Percentiles rank a stretch among this genome's conserved stretches.
Evolutionary conservation across 495 filamentous ascomycete genomes (phyloP).

Genomic region (Chaetomium fimeti): DNA sequence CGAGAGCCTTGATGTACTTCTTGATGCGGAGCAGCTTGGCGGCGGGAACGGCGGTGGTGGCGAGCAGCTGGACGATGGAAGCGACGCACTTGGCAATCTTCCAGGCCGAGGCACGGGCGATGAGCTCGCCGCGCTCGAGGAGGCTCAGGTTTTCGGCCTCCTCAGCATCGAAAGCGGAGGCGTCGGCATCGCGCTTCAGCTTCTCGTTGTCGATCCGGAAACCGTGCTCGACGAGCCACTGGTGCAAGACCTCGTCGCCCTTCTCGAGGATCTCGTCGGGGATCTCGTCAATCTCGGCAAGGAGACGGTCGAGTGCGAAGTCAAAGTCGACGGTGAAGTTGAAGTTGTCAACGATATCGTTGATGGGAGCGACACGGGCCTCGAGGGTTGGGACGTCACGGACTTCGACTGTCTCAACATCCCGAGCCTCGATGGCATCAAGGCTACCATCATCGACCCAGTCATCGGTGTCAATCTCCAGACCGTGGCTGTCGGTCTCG

Average conservation of each 20-base stretch:
- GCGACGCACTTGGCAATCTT: constrained; percentile 26
- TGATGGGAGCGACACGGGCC: not conserved
- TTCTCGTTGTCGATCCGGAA: constrained; percentile 9
- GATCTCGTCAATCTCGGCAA: constrained; percentile 22
- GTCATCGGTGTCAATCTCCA: constrained; percentile 22
- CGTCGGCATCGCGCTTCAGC: constrained; percentile 13
- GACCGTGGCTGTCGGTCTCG: constrained; percentile 4
- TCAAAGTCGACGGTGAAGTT: constrained; percentile 22
- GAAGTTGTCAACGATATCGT: constrained; percentile 11
- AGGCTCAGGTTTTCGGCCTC: constrained; percentile 2
- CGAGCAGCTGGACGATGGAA: constrained; percentile 23
- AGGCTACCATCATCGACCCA: constrained; percentile 3
- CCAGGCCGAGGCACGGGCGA: constrained; percentile 12
- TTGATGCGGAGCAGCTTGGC: constrained; percentile 31
- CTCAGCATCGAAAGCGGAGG: not conserved
- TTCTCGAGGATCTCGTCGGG: constrained; percentile 26
- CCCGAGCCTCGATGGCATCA: not conserved
- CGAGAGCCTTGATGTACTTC: constrained; percentile 30
- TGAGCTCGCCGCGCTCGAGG: constrained; percentile 12
- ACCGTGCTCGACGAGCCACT: constrained; percentile 24
- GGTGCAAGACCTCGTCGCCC: constrained; percentile 26
- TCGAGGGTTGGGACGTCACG: not conserved
- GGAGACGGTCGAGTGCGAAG: constrained; percentile 20
- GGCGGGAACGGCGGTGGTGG: constrained; percentile 24
- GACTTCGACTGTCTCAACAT: not conserved